These are phyloP conservation scores for Aspergillus fumigatus DNA, from an alignment of 2,329 filamentous ascomycete genomes.

Conservation along the genomic window DNA sequence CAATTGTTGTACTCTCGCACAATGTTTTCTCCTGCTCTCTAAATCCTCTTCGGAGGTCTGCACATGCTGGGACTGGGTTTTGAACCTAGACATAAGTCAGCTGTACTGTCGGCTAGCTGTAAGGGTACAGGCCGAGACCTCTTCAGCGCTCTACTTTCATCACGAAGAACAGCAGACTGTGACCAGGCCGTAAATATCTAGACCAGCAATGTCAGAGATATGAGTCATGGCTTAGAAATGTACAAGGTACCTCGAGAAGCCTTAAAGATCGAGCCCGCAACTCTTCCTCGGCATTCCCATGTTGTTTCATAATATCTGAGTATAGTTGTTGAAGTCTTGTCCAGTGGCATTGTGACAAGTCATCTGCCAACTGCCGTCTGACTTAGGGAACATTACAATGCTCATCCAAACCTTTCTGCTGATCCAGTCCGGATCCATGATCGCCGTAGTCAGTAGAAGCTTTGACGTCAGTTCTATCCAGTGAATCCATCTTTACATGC, in stretches of 20 bases:
- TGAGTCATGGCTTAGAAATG: background rate
- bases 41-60: slow-evolving; percentile 67
- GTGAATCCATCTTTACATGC: background rate
- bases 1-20: slow-evolving; percentile 49
- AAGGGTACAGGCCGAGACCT: slow-evolving; percentile 49
- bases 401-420: background rate
- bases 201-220: slow-evolving; percentile 3
- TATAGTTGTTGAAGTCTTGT: slow-evolving; percentile 68
- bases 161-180: slow-evolving; percentile 63
- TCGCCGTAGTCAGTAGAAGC: background rate
- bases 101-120: background rate
- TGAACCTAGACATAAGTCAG: slow-evolving; percentile 51
- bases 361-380: slow-evolving; percentile 41
- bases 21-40: slow-evolving; percentile 71
- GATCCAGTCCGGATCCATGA: background rate
- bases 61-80: slow-evolving; percentile 73
- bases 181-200: slow-evolving; percentile 82
- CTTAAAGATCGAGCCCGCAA: slow-evolving; percentile 63
- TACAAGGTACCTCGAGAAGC: slow-evolving; percentile 55
- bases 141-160: slow-evolving; percentile 72
- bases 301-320: slow-evolving; percentile 58
- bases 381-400: slow-evolving; percentile 2
- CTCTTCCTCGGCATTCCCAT: slow-evolving; percentile 59
- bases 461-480: background rate
- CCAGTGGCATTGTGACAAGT: slow-evolving; percentile 66